Percentiles rank a stretch among this genome's conserved stretches.
Evolutionary conservation across 2,329 filamentous ascomycete species (phyloP).

Genomic region (Botrytis hyacinthi): DNA sequence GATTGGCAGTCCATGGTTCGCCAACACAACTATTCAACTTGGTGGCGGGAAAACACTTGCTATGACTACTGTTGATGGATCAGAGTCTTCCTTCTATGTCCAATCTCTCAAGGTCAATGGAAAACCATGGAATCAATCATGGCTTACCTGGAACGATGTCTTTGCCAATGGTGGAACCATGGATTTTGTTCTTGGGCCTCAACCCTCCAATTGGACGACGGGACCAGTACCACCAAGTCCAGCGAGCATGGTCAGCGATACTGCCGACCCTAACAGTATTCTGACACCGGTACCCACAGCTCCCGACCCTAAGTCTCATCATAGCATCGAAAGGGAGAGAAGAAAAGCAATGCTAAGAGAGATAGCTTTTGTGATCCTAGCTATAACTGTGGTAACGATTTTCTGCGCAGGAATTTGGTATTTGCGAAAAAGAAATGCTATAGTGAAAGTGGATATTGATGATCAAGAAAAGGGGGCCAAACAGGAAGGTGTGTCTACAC

Average conservation of each 20-base stretch:
- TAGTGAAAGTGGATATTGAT: background rate
- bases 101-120: conserved; percentile 67
- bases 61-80: conserved; percentile 48
- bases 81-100: conserved; percentile 54
- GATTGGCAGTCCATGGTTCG: conserved; percentile 62
- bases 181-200: conserved; percentile 60
- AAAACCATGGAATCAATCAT: conserved; percentile 57
- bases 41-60: conserved; percentile 55
- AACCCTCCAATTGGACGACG: conserved; percentile 55
- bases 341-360: background rate
- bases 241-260: conserved; percentile 38
- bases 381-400: background rate
- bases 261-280: conserved; percentile 12
- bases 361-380: conserved; percentile 1
- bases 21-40: conserved; percentile 57
- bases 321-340: background rate
- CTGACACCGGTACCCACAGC: conserved; percentile 13
- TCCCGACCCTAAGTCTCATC: background rate
- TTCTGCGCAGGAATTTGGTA: conserved; percentile 2
- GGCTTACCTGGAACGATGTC: conserved; percentile 65
- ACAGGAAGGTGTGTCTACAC: background rate
- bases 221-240: conserved; percentile 62
- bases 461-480: conserved; percentile 4
- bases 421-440: conserved; percentile 8
- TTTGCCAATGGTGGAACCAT: conserved; percentile 62